Conservation (phyloP, 768 basidiomycete genomes). For the Crassisporium funariophilum region DNA sequence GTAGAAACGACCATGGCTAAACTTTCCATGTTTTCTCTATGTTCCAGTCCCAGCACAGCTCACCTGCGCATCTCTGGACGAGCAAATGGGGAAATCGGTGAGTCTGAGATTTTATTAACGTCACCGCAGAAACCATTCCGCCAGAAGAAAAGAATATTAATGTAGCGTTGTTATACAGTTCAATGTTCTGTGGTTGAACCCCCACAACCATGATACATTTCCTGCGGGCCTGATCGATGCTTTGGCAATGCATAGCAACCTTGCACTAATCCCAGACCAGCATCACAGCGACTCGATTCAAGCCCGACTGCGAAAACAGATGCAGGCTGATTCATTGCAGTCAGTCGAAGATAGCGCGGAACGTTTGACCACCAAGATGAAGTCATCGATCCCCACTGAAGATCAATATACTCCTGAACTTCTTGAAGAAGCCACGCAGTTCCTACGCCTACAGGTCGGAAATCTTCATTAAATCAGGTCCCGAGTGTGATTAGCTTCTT, state of each 20-base stretch:
- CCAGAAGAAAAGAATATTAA: too few relatives aligned
- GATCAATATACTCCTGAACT: conserved; percentile 52
- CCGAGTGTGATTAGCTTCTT: conserved; percentile 10
- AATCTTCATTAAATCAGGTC: conserved; percentile 10
- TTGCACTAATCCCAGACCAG: conserved; percentile 23
- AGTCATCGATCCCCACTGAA: conserved; percentile 24
- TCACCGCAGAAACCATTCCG: too few relatives aligned
- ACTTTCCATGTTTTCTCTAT: conserved; percentile 6
- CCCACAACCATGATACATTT: conserved; percentile 62
- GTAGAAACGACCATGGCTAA: neutral
- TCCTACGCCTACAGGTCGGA: conserved; percentile 63
- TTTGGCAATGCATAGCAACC: conserved; percentile 42
- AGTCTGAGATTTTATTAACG: conserved; percentile 32
- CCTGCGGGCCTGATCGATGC: conserved; percentile 66
- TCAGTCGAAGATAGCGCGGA: conserved; percentile 47
- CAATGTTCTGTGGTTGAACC: conserved; percentile 80
- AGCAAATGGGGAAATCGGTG: conserved; percentile 67
- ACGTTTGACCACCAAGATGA: conserved; percentile 20
- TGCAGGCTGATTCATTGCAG: conserved; percentile 72
- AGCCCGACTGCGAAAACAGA: conserved; percentile 67
- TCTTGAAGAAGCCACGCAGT: conserved; percentile 67
- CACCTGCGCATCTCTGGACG: conserved; percentile 77
- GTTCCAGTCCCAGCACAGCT: conserved; percentile 59
- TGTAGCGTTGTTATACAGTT: conserved; percentile 68
- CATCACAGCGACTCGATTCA: conserved; percentile 38